These are phyloP conservation scores for Colletotrichum sojae DNA, from an alignment of 2,329 filamentous ascomycete genomes.

Conservation along the genomic window DNA sequence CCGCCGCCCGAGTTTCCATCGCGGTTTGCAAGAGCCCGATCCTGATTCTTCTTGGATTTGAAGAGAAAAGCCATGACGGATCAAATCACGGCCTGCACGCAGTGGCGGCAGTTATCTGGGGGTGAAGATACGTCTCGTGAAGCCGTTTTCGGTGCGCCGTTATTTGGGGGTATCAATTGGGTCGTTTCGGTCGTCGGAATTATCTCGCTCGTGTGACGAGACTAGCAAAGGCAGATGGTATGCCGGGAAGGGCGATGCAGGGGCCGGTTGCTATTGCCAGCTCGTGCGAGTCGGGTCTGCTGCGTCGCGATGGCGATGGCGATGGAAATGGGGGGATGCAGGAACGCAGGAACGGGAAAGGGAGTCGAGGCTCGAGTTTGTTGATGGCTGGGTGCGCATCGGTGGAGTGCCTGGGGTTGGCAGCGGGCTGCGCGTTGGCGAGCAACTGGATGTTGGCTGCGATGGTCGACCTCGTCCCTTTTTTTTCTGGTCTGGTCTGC, in stretches of 20 bases:
- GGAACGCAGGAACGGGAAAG: slow-evolving; percentile 48
- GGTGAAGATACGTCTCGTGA: slow-evolving; percentile 20
- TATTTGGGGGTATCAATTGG: slow-evolving; percentile 20
- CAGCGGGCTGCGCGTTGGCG: slow-evolving; percentile 44
- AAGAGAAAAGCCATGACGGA: slow-evolving; percentile 84
- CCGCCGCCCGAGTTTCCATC: slow-evolving; percentile 60
- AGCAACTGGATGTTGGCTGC: slow-evolving; percentile 44
- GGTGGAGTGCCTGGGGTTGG: slow-evolving; percentile 49
- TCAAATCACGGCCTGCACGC: slow-evolving; percentile 54
- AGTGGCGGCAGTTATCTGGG: slow-evolving; percentile 46
- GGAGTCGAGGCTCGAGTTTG: slow-evolving; percentile 53
- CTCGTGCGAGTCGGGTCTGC: slow-evolving; percentile 30
- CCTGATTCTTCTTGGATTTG: slow-evolving; percentile 84
- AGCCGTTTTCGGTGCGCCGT: slow-evolving; percentile 42
- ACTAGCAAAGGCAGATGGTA: slow-evolving; percentile 10
- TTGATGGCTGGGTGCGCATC: slow-evolving; percentile 63
- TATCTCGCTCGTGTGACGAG: slow-evolving; percentile 17
- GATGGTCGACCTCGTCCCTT: slow-evolving; percentile 54
- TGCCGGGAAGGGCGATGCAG: slow-evolving; percentile 26
- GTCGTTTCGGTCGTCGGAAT: slow-evolving; percentile 26
- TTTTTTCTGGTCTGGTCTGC: slow-evolving; percentile 48
- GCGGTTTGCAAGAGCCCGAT: slow-evolving; percentile 70
- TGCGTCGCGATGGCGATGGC: slow-evolving; percentile 28
- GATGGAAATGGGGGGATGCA: slow-evolving; percentile 34
- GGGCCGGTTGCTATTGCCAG: slow-evolving; percentile 26